A percentile compares a stretch with the other conserved stretches of the same genome.
Conservation (phyloP, 2,329 filamentous ascomycete genomes). For the Capronia americana region DNA sequence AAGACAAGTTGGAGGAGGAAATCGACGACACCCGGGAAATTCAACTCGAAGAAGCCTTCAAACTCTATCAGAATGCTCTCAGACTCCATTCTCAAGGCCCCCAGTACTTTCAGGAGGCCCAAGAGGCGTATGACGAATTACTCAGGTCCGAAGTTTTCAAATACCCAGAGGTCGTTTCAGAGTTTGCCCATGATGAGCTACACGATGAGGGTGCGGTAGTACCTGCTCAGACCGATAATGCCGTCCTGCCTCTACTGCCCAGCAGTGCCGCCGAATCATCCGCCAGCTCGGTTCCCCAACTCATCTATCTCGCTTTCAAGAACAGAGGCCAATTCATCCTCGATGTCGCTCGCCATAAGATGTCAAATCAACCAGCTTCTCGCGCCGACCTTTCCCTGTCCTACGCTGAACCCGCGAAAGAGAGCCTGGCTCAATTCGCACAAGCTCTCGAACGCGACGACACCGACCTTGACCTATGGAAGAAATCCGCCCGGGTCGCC, state of each 20-base stretch:
- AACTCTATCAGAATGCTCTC: conserved; percentile 88
- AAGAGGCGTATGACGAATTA: conserved; percentile 79
- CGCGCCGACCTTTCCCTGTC: conserved; percentile 29
- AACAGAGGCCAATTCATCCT: conserved; percentile 91
- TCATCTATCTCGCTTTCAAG: conserved; percentile 91
- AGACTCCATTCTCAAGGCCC: conserved; percentile 90
- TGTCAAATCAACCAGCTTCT: conserved; percentile 37
- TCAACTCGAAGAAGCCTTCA: conserved; percentile 95
- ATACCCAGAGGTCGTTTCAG: conserved; percentile 84
- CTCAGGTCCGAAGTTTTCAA: conserved; percentile 94
- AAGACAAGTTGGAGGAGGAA: conserved; percentile 88
- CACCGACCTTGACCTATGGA: conserved; percentile 68
- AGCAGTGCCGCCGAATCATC: conserved; percentile 72
- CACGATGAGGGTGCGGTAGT: conserved; percentile 38
- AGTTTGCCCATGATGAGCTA: conserved; percentile 74
- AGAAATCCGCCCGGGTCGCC: conserved; percentile 64
- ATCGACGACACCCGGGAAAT: conserved; percentile 95
- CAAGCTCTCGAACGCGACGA: conserved; percentile 70
- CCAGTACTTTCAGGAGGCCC: conserved; percentile 74
- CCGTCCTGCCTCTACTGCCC: conserved; percentile 49
- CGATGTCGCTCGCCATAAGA: conserved; percentile 69
- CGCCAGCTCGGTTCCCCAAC: conserved; percentile 82
- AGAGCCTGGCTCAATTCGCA: conserved; percentile 62
- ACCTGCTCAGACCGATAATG: conserved; percentile 33
- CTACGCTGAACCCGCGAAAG: conserved; percentile 46